Conservation (phyloP, 768 basidiomycete species). For the Pleurotus pulmonarius region DNA sequence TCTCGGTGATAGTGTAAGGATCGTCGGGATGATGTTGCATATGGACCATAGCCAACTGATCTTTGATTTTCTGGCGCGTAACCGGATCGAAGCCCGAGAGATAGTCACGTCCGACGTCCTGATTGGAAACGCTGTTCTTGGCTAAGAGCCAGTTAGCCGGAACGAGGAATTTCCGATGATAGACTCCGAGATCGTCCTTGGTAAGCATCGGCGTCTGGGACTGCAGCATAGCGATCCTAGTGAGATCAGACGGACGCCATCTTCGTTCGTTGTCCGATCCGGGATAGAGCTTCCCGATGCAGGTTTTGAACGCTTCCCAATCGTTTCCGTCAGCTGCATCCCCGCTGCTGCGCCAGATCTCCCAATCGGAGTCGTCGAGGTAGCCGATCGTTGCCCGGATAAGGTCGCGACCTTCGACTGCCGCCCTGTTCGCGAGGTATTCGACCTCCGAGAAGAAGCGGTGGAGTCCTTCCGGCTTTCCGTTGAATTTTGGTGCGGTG, state of each 20-base stretch:
- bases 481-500: no score
- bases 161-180: conserved; percentile 16
- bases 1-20: conserved; percentile 16
- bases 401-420: neutral
- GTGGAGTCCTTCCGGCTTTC: no score
- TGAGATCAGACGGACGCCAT: neutral
- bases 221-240: neutral
- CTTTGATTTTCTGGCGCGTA: conserved; percentile 2
- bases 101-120: conserved; percentile 20
- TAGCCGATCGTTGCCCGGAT: neutral
- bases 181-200: conserved; percentile 13
- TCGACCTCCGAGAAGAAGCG: no score
- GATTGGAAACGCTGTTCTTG: conserved; percentile 11
- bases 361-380: neutral
- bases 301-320: neutral
- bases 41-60: conserved; percentile 16
- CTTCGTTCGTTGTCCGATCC: neutral
- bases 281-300: neutral
- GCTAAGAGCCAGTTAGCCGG: conserved; percentile 16
- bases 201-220: conserved; percentile 12
- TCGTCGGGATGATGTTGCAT: conserved; percentile 21
- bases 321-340: neutral
- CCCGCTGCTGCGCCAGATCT: neutral
- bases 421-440: neutral
- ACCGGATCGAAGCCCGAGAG: conserved; percentile 11